Evolutionary conservation across 768 basidiomycete genomes (phyloP).

Genomic region (Suillus plorans): DNA sequence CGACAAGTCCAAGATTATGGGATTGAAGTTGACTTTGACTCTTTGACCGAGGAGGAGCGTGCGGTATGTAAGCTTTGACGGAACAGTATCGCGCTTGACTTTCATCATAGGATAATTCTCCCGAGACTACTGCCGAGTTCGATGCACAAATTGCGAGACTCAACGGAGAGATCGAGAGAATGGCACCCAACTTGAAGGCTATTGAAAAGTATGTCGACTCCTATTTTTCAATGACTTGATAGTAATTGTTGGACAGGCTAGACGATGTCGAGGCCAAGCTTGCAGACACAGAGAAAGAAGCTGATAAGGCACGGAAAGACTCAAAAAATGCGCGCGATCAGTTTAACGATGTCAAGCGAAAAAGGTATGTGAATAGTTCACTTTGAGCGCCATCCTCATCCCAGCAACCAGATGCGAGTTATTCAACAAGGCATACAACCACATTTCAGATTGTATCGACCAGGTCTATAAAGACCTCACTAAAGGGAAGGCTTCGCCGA

Average conservation of each 20-base stretch:
- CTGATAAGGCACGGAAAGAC: conserved; percentile 87
- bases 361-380: conserved; percentile 49
- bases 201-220: conserved; percentile 67
- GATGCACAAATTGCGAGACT: conserved; percentile 73
- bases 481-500: conserved; percentile 89
- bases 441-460: conserved; percentile 94
- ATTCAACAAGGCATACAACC: conserved; percentile 95
- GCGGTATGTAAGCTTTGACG: conserved; percentile 42
- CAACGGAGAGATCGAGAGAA: conserved; percentile 79
- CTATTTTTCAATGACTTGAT: background rate
- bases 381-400: conserved; percentile 1
- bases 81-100: background rate
- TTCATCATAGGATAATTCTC: conserved; percentile 51
- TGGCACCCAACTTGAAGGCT: conserved; percentile 97
- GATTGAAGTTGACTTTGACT: conserved; percentile 83
- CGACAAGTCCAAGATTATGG: conserved; percentile 79
- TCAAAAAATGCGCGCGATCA: conserved; percentile 89
- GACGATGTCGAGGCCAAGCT: conserved; percentile 86
- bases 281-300: conserved; percentile 87
- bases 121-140: conserved; percentile 66
- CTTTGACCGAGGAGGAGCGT: conserved; percentile 71
- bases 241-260: conserved; percentile 43
- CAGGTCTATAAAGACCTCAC: conserved; percentile 97
- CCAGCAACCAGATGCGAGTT: conserved; percentile 55
- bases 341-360: conserved; percentile 84